These are phyloP conservation scores for Gnomoniopsis smithogilvyi DNA, from an alignment of 2,329 filamentous ascomycete genomes.

Conservation along the genomic window DNA sequence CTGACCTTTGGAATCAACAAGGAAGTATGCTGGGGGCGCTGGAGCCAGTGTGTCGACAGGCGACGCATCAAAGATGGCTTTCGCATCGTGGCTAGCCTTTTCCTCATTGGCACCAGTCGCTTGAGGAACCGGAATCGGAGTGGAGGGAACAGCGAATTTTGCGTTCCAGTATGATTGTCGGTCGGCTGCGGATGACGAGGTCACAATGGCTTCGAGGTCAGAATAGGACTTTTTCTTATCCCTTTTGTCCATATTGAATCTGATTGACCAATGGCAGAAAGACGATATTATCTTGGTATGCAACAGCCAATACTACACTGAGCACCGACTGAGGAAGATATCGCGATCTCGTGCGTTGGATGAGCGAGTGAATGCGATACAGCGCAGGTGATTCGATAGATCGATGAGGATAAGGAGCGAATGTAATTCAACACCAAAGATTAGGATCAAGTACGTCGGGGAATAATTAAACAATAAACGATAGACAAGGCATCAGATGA, in stretches of 20 bases:
- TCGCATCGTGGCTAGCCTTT: neutral
- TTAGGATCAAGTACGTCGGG: neutral
- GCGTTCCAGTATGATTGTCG: constrained; percentile 14
- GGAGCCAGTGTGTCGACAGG: constrained; percentile 5
- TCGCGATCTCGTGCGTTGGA: neutral
- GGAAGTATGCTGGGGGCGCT: constrained; percentile 9
- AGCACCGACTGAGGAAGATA: neutral
- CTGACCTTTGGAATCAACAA: constrained; percentile 14
- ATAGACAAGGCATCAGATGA: neutral
- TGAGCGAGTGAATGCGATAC: neutral
- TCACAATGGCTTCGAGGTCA: constrained; percentile 13
- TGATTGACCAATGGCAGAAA: neutral
- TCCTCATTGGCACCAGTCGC: neutral
- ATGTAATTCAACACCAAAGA: neutral
- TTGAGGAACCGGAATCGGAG: neutral
- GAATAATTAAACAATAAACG: neutral
- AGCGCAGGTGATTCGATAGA: neutral
- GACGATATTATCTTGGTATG: neutral
- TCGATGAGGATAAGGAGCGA: neutral
- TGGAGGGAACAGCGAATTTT: constrained; percentile 7
- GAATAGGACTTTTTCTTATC: constrained; percentile 11
- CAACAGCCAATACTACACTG: neutral
- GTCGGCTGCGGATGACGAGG: neutral
- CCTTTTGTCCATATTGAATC: neutral
- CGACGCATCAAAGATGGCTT: neutral